phyloP scores from a whole-genome alignment of 257 asterid species.

The Osmanthus fragrans region DNA sequence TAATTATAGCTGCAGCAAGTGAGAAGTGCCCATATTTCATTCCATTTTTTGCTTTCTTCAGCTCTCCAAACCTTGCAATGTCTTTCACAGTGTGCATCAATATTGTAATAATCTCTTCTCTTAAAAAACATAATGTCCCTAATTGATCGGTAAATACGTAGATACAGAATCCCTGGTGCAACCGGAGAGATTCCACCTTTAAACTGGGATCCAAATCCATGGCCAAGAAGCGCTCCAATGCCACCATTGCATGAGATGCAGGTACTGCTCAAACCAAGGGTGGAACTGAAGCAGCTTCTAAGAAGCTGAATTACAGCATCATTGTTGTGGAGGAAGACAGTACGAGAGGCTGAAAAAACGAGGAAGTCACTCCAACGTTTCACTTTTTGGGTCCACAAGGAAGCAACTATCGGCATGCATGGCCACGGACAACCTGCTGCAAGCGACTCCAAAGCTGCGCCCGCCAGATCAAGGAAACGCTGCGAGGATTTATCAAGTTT shows the following conservation, averaged over 20 bases:
- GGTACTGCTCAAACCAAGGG: conserved; percentile 60
- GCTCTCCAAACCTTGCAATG: conserved; percentile 40
- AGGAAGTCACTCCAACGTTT: conserved; percentile 93
- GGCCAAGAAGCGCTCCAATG: conserved; percentile 89
- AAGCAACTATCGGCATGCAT: conserved; percentile 96
- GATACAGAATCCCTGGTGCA: conserved; percentile 89
- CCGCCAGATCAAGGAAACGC: conserved; percentile 90
- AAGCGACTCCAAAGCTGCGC: conserved; percentile 95
- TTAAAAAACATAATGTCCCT: conserved; percentile 81
- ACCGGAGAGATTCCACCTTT: conserved; percentile 85
- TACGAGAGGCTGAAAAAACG: conserved; percentile 92
- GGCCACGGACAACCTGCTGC: conserved; percentile 99
- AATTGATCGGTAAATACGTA: conserved; percentile 78
- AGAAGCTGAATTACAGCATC: conserved; percentile 91
- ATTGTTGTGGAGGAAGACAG: conserved; percentile 90
- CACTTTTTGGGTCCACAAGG: conserved; percentile 95
- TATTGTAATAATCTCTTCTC: conserved; percentile 76
- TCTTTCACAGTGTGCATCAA: conserved; percentile 77
- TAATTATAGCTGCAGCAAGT: conserved; percentile 68
- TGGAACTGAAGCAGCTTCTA: conserved; percentile 69
- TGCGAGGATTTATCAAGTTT: conserved; percentile 94
- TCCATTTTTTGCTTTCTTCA: conserved; percentile 44
- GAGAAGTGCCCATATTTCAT: conserved; percentile 54
- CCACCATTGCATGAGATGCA: conserved; percentile 77
- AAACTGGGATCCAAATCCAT: conserved; percentile 93